Conservation (phyloP, 176 grass and related monocot species). For the Neostapfia colusana region DNA sequence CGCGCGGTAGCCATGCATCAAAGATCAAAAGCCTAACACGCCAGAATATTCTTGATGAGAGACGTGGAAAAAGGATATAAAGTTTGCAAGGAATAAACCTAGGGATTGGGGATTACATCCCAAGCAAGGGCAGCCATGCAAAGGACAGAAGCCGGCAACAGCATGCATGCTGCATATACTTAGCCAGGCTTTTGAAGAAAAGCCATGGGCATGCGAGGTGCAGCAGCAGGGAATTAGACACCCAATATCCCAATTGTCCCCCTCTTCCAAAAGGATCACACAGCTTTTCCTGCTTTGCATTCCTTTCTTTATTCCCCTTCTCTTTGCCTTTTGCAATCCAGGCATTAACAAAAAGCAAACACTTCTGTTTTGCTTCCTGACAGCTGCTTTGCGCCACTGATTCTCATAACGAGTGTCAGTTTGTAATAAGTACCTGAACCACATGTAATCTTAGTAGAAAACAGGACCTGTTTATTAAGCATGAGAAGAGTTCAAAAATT, state of each 20-base stretch:
- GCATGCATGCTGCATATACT: slow-evolving; percentile 37
- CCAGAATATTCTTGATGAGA: slow-evolving; percentile 56
- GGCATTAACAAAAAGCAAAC: slow-evolving; percentile 54
- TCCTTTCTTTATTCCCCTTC: slow-evolving; percentile 59
- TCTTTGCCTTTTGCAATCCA: slow-evolving; percentile 58
- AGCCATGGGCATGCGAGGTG: slow-evolving; percentile 53
- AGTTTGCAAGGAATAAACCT: slow-evolving; percentile 56
- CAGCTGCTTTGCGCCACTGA: slow-evolving; percentile 18
- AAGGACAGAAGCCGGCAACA: slow-evolving; percentile 18
- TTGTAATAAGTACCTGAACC: background rate
- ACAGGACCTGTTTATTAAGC: background rate
- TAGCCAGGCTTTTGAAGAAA: slow-evolving; percentile 60
- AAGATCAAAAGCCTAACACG: slow-evolving; percentile 52
- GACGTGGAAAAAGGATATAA: slow-evolving; percentile 53
- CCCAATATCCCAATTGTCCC: slow-evolving; percentile 56
- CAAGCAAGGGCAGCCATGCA: slow-evolving; percentile 36
- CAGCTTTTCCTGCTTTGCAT: slow-evolving; percentile 51
- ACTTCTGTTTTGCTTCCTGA: slow-evolving; percentile 34
- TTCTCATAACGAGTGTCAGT: slow-evolving; percentile 8
- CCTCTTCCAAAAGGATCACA: slow-evolving; percentile 37
- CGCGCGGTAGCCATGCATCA: slow-evolving; percentile 36
- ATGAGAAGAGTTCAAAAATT: slow-evolving; percentile 2
- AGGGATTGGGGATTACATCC: slow-evolving; percentile 53
- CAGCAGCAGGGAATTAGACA: slow-evolving; percentile 46
- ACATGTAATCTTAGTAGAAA: background rate